Evolutionary conservation across 1,139 yeast species (phyloP).

Genomic region (Hyphopichia burtonii): DNA sequence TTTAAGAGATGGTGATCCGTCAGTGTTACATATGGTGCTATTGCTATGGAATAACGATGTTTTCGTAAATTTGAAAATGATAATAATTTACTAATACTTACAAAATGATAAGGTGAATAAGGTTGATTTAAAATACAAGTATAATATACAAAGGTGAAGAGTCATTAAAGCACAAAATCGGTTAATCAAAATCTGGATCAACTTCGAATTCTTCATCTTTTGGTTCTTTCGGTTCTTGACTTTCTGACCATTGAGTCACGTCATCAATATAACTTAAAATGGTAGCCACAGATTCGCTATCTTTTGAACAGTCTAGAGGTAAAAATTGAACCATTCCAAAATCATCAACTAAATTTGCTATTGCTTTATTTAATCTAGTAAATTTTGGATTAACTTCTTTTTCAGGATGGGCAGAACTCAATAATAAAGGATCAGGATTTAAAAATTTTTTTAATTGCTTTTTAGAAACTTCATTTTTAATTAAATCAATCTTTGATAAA

Average conservation of each 20-base stretch:
- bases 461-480: constrained; percentile 70
- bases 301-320: constrained; percentile 82
- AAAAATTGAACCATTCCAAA: constrained; percentile 98
- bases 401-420: constrained; percentile 41
- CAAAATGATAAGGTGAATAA: too few species aligned
- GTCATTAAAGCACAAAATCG: background rate
- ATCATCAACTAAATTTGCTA: constrained; percentile 90
- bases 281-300: constrained; percentile 72
- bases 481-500: constrained; percentile 79
- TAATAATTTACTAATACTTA: too few species aligned
- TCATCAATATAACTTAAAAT: constrained; percentile 93
- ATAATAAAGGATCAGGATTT: constrained; percentile 84
- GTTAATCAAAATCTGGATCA: constrained; percentile 35
- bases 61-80: too few species aligned
- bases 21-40: too few species aligned
- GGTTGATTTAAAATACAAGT: too few species aligned
- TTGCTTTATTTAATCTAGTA: constrained; percentile 69
- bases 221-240: constrained; percentile 96
- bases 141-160: background rate
- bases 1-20: too few species aligned
- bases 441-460: constrained; percentile 79
- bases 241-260: constrained; percentile 96
- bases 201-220: constrained; percentile 63
- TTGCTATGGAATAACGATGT: too few species aligned
- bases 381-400: constrained; percentile 68